phyloP scores from a whole-genome alignment of 768 basidiomycete genomes.

The Porpolomopsis calyptriformis region DNA sequence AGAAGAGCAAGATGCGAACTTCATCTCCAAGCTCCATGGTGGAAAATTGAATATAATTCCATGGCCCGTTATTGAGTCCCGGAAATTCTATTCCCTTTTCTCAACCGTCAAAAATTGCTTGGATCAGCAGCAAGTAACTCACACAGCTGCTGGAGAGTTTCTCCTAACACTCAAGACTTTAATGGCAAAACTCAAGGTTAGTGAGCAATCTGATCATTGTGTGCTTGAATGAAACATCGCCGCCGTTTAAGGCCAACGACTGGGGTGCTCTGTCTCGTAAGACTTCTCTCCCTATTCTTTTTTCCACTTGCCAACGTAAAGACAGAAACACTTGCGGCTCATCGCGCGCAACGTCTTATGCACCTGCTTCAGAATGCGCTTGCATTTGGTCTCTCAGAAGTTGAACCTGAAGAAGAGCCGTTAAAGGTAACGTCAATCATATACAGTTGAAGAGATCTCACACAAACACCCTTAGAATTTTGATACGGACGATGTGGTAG shows the following conservation, averaged over 20 bases:
- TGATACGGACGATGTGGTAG: slow-evolving; percentile 36
- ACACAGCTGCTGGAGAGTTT: slow-evolving; percentile 44
- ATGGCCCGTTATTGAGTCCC: slow-evolving; percentile 59
- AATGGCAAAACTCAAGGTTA: slow-evolving; percentile 59
- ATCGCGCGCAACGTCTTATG: slow-evolving; percentile 35
- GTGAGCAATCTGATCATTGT: not conserved
- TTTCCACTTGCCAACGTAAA: not conserved
- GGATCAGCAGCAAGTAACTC: slow-evolving; percentile 39
- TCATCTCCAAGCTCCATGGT: slow-evolving; percentile 48
- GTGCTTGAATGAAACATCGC: not conserved
- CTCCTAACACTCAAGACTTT: slow-evolving; percentile 47
- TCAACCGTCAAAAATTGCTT: slow-evolving; percentile 34
- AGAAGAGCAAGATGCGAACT: slow-evolving; percentile 50
- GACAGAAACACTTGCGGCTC: slow-evolving; percentile 38
- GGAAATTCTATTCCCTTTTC: slow-evolving; percentile 48
- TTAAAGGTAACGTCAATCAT: slow-evolving; percentile 32
- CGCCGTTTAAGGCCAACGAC: slow-evolving; percentile 40
- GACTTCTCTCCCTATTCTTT: slow-evolving; percentile 13
- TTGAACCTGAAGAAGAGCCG: slow-evolving; percentile 34
- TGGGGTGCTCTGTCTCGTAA: slow-evolving; percentile 56
- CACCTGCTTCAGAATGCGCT: slow-evolving; percentile 37
- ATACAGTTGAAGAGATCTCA: not conserved
- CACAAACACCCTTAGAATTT: slow-evolving; percentile 30
- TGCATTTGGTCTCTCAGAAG: slow-evolving; percentile 35
- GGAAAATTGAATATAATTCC: slow-evolving; percentile 49